Base-by-base conservation (phyloP, 78 protist genomes). In the Dictyostelium firmibasis region DNA sequence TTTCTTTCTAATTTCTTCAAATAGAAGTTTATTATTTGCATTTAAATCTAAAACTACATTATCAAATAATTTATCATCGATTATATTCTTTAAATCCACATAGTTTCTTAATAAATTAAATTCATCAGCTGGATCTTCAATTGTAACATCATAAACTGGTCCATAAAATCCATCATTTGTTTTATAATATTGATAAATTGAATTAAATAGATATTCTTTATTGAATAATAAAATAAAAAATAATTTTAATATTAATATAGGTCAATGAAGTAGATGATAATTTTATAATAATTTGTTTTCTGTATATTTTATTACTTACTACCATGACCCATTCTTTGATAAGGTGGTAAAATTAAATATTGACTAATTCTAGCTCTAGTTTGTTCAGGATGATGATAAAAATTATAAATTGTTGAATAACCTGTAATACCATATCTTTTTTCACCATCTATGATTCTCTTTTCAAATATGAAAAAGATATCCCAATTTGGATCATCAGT, bases 321-420 rank as follows among this genome's bases (percentile, higher is more conserved):
- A 41, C 94, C 94, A 81, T 64, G 94, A 13, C 94, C 94, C 75
- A 57, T 75, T 89, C 83, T 89, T 89, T 89, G 94, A 27, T 81
- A 89, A 27, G 50, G 72, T 81, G 94, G 94, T 67, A 89, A 70
- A 75, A 89, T 35, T 53, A 89, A 81, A 69, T 67, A 81, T 70
- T 89, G 94, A 70, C 83, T 69, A 13, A 89, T 64, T 50, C 94
- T 78, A 25, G 86, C 33, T 81, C 94, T 78, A 13, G 53, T 89
- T 64, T n/a, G 29, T n/a, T 43, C 25, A n/a, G 94, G 87, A 69
- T 89, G 94, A 81, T 81, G 94, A 69, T 89, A 89, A 75, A 89
- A 89, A 50, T 89, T 89, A 35, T 89, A 89, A 23, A 89, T n/a
- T 29, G 94, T 89, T 4, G 70, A 47, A n/a, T 89, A 89, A 23